phyloP scores from a whole-genome alignment of 2,329 filamentous ascomycete species.

The Dactylella cylindrospora region DNA sequence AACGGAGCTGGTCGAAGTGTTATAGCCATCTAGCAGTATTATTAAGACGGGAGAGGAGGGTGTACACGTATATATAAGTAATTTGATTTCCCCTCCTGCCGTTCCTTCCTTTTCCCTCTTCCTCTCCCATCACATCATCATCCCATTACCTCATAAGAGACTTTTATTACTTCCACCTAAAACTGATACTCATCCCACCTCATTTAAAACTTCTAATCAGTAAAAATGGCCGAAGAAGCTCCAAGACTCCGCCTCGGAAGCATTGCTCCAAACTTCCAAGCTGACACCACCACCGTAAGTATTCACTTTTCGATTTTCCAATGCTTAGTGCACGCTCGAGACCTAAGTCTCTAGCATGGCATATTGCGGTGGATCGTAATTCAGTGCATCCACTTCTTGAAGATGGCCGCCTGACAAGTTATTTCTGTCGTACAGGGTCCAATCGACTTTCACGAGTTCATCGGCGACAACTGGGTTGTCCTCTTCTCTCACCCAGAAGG shows the following conservation, averaged over 20 bases:
- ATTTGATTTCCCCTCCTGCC: too few relatives aligned
- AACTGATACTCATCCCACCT: background rate
- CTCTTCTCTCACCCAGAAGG: constrained; percentile 68
- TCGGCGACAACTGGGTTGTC: constrained; percentile 69
- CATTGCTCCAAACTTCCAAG: constrained; percentile 68
- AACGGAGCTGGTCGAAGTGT: constrained; percentile 25
- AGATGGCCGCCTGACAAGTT: background rate
- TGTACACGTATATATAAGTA: constrained; percentile 19
- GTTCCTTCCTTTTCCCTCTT: constrained; percentile 1
- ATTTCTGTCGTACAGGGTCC: constrained; percentile 55
- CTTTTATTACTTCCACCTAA: background rate
- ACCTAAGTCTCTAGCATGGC: background rate
- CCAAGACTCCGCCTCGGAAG: constrained; percentile 65
- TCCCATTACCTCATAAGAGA: constrained; percentile 3
- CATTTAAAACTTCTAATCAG: constrained; percentile 10
- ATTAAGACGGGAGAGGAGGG: background rate
- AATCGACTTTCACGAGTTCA: constrained; percentile 72
- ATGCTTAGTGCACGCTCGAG: background rate
- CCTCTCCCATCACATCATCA: constrained; percentile 33
- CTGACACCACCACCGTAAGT: constrained; percentile 61
- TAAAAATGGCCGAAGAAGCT: background rate
- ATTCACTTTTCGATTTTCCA: background rate
- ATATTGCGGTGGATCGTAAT: too few relatives aligned
- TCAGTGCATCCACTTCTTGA: background rate
- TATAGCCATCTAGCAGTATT: too few relatives aligned